A percentile compares a stretch with the other conserved stretches of the same genome.
Conservation (phyloP, 202 grass and related monocot species). For the Carex arenaria region DNA sequence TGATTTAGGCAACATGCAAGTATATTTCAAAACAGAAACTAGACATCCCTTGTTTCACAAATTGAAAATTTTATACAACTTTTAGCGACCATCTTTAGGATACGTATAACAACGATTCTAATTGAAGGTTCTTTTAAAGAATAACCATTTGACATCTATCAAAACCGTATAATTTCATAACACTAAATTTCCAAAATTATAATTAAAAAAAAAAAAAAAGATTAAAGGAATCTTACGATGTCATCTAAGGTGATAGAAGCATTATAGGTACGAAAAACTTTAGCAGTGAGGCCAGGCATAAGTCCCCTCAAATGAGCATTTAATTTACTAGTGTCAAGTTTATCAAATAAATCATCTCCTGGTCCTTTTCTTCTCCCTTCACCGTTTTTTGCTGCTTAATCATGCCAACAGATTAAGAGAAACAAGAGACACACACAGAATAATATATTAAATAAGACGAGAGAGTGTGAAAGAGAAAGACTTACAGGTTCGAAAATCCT, state of each 20-base stretch:
- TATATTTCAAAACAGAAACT: background rate
- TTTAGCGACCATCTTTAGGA: background rate
- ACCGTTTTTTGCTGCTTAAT: conserved; percentile 29
- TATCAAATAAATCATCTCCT: conserved; percentile 54
- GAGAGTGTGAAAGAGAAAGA: background rate
- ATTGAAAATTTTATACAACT: background rate
- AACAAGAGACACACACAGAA: conserved; percentile 34
- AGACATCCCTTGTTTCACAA: background rate
- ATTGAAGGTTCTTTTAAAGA: background rate
- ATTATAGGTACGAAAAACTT: conserved; percentile 99
- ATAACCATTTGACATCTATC: background rate
- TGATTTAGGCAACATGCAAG: background rate
- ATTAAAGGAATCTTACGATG: conserved; percentile 52
- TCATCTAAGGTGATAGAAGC: conserved; percentile 96
- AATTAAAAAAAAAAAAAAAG: background rate
- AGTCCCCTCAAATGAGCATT: conserved; percentile 88
- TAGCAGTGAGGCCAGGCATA: conserved; percentile 96
- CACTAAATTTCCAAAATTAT: background rate
- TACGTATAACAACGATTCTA: background rate
- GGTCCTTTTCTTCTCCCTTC: conserved; percentile 38
- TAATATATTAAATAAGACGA: background rate
- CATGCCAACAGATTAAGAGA: background rate
- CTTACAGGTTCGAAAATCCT: conserved; percentile 61
- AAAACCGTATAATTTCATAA: background rate
- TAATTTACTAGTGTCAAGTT: conserved; percentile 74